Evolutionary conservation across 495 filamentous ascomycete species (phyloP).

Genomic region (Sphaerosporella brunnea): DNA sequence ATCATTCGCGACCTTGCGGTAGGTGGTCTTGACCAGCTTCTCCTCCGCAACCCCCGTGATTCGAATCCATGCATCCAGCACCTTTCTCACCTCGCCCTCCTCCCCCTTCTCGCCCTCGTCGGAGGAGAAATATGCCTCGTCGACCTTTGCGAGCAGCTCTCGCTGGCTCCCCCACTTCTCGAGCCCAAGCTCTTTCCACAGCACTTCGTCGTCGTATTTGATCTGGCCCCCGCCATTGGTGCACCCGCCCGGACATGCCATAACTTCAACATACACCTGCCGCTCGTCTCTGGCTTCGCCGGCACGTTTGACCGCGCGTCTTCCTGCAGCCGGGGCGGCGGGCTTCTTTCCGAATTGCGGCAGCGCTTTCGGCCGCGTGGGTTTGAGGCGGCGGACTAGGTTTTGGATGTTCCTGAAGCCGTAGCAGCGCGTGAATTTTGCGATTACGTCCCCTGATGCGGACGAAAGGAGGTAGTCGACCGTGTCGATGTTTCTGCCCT

Average conservation of each 20-base stretch:
- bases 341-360: constrained; percentile 32
- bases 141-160: constrained; percentile 68
- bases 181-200: constrained; percentile 38
- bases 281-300: constrained; percentile 33
- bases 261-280: constrained; percentile 77
- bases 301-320: constrained; percentile 20
- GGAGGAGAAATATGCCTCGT: constrained; percentile 87
- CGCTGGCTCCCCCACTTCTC: constrained; percentile 46
- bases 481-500: constrained; percentile 79
- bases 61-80: constrained; percentile 31
- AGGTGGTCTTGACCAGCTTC: constrained; percentile 66
- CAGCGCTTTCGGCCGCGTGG: constrained; percentile 56
- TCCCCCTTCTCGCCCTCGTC: constrained; percentile 34
- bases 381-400: constrained; percentile 74
- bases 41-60: constrained; percentile 51
- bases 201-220: constrained; percentile 38
- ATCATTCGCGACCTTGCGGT: constrained; percentile 82
- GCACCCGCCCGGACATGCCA: constrained; percentile 95
- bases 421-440: constrained; percentile 80
- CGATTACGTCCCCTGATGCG: constrained; percentile 37
- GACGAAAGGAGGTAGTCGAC: constrained; percentile 48
- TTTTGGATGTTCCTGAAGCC: constrained; percentile 98
- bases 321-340: constrained; percentile 26
- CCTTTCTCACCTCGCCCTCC: constrained; percentile 17
- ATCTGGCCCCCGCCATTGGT: constrained; percentile 96